These are phyloP conservation scores for Ceriops decandra DNA, from an alignment of 345 rosid genomes.

Conservation along the genomic window DNA sequence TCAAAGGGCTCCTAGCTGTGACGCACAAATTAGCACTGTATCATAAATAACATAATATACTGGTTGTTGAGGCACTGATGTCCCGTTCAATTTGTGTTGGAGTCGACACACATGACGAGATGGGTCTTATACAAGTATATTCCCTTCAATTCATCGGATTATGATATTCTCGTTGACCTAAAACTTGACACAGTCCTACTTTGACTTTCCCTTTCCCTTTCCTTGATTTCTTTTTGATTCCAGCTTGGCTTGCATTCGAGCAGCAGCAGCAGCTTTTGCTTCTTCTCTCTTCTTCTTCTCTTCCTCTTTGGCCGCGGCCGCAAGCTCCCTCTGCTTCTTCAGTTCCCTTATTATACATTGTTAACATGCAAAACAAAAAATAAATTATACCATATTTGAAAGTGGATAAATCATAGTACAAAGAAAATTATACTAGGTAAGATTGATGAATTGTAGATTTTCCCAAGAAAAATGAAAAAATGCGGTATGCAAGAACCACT, in stretches of 20 bases:
- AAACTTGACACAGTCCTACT: conserved; percentile 20
- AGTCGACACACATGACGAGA: no score
- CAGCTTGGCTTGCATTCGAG: conserved; percentile 83
- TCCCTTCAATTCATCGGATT: background rate
- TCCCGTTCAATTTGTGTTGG: background rate
- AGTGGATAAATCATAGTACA: background rate
- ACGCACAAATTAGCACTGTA: no score
- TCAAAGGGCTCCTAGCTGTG: no score
- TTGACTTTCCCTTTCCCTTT: conserved; percentile 81
- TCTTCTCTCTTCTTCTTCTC: conserved; percentile 87
- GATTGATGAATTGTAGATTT: background rate
- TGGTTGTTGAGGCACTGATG: background rate
- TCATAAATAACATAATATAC: background rate
- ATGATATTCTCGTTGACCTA: background rate
- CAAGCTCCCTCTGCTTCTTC: conserved; percentile 84
- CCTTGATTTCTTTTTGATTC: conserved; percentile 78
- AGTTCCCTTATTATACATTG: conserved; percentile 51
- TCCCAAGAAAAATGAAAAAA: background rate
- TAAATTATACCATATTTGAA: background rate
- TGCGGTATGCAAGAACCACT: background rate
- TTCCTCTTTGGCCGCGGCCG: conserved; percentile 74
- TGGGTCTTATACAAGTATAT: background rate
- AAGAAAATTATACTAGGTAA: background rate
- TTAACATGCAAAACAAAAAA: background rate
- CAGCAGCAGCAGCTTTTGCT: conserved; percentile 92